These are phyloP conservation scores for Leishmania gerbilli DNA, from an alignment of 208 protist species.

Conservation along the genomic window DNA sequence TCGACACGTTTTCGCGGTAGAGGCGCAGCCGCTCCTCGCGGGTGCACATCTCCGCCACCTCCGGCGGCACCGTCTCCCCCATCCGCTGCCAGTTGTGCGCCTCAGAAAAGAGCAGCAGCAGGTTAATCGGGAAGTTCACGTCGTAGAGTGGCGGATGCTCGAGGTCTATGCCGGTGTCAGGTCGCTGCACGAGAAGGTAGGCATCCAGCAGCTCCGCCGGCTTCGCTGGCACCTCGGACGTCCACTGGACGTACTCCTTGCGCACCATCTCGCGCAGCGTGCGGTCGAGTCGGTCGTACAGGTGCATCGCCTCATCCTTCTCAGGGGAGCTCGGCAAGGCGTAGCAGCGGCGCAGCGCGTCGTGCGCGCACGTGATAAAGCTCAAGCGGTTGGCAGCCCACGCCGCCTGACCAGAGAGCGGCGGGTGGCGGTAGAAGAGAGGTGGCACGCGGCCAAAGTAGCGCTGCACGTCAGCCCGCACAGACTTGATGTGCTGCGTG, in stretches of 20 bases:
- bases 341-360: constrained; percentile 74
- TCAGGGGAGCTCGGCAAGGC: constrained; percentile 83
- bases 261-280: constrained; percentile 85
- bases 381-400: constrained; percentile 85
- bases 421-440: constrained; percentile 91
- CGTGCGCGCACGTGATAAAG: constrained; percentile 58
- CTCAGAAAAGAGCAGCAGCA: constrained; percentile 96
- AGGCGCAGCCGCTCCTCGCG: constrained; percentile 93
- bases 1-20: constrained; percentile 96
- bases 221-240: constrained; percentile 53
- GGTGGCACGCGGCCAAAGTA: constrained; percentile 89
- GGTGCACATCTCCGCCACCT: constrained; percentile 86
- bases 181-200: constrained; percentile 78
- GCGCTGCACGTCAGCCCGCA: constrained; percentile 94
- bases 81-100: constrained; percentile 94
- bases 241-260: constrained; percentile 82
- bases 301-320: constrained; percentile 75
- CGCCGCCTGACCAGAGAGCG: constrained; percentile 88
- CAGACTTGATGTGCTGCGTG: constrained; percentile 66
- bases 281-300: constrained; percentile 79
- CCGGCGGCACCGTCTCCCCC: constrained; percentile 84
- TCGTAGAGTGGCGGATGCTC: constrained; percentile 79
- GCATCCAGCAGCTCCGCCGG: constrained; percentile 87
- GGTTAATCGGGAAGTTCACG: constrained; percentile 94
- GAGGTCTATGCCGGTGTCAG: constrained; percentile 42